Percentiles rank a stretch among this genome's conserved stretches.
These are phyloP conservation scores for Aphanomyces cochlioides DNA, from an alignment of 352 stramenopile species.

Conservation along the genomic window DNA sequence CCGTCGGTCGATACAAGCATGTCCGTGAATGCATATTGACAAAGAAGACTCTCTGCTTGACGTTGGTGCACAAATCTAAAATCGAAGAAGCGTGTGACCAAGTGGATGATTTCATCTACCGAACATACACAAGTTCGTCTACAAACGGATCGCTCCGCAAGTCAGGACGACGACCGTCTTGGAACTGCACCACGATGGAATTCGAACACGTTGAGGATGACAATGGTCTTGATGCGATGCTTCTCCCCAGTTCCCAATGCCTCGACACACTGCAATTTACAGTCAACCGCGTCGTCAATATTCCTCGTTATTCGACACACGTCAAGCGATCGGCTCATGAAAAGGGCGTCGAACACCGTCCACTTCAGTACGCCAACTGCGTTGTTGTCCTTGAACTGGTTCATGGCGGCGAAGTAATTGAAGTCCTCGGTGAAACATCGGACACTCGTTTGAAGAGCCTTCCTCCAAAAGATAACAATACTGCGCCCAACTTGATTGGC, in stretches of 20 bases:
- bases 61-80: slow-evolving; percentile 78
- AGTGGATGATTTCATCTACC: slow-evolving; percentile 11
- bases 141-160: not conserved
- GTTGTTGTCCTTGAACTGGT: slow-evolving; percentile 75
- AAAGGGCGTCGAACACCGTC: slow-evolving; percentile 38
- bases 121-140: not conserved
- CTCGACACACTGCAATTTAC: slow-evolving; percentile 10
- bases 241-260: slow-evolving; percentile 2
- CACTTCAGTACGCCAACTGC: slow-evolving; percentile 57
- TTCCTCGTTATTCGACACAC: slow-evolving; percentile 12
- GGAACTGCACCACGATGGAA: slow-evolving; percentile 14
- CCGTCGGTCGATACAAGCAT: slow-evolving; percentile 81
- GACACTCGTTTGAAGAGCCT: slow-evolving; percentile 64
- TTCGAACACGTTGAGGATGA: slow-evolving; percentile 1
- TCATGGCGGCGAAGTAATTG: slow-evolving; percentile 62
- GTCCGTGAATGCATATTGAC: slow-evolving; percentile 78
- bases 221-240: not conserved
- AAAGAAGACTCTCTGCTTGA: slow-evolving; percentile 81
- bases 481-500: slow-evolving; percentile 2
- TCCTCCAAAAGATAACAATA: not conserved
- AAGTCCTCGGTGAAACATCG: slow-evolving; percentile 48
- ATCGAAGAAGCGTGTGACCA: slow-evolving; percentile 57
- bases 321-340: slow-evolving; percentile 6
- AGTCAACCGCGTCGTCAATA: slow-evolving; percentile 13
- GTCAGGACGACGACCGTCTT: not conserved